Conservation (phyloP, 2,329 filamentous ascomycete genomes). For the Scedosporium minutisporum region DNA sequence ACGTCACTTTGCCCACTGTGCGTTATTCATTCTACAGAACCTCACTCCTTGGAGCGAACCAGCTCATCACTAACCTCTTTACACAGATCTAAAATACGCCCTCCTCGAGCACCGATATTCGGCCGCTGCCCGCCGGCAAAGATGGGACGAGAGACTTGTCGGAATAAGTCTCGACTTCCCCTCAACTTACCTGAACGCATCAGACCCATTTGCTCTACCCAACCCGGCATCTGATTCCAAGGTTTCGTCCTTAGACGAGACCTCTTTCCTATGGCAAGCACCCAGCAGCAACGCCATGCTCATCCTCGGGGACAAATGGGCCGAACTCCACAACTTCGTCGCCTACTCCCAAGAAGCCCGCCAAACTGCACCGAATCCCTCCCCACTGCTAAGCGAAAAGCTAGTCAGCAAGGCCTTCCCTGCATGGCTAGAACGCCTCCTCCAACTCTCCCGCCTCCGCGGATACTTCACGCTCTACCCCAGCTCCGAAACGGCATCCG, state of each 20-base stretch:
- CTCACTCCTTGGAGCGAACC: too few species aligned
- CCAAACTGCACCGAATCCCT: constrained; percentile 19
- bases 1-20: constrained; percentile 72
- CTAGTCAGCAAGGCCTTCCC: constrained; percentile 59
- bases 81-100: constrained; percentile 60
- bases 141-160: constrained; percentile 49
- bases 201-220: constrained; percentile 41
- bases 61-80: constrained; percentile 10
- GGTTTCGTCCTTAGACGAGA: constrained; percentile 22
- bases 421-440: constrained; percentile 67
- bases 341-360: constrained; percentile 37
- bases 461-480: constrained; percentile 79
- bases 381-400: constrained; percentile 32
- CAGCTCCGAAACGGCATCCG: constrained; percentile 38
- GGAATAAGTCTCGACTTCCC: constrained; percentile 76
- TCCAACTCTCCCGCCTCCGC: constrained; percentile 65
- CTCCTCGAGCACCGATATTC: constrained; percentile 74
- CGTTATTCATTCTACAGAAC: constrained; percentile 13
- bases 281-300: constrained; percentile 75
- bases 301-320: constrained; percentile 79
- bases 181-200: constrained; percentile 50
- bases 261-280: constrained; percentile 74
- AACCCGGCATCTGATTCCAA: constrained; percentile 17
- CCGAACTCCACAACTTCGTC: constrained; percentile 73
- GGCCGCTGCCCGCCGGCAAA: constrained; percentile 26